phyloP scores from a whole-genome alignment of 805 yeast genomes.

The Metschnikowia koreensis region DNA sequence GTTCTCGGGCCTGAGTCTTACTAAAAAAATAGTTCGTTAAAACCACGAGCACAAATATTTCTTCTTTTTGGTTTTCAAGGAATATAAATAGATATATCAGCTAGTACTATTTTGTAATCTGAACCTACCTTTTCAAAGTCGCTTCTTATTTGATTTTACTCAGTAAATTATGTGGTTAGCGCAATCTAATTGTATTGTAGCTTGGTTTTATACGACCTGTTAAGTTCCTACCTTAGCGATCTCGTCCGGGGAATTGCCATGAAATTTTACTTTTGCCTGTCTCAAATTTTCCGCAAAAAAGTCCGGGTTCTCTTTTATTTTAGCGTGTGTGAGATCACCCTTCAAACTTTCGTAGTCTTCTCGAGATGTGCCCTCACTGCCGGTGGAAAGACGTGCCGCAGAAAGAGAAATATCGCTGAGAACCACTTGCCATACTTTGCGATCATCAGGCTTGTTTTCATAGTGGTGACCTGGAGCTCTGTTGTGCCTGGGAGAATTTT shows the following conservation, averaged over 20 bases:
- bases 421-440: conserved; percentile 29
- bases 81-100: no score
- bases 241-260: not conserved
- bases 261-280: conserved; percentile 16
- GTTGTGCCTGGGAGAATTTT: conserved; percentile 2
- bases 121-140: no score
- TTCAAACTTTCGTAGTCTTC: conserved; percentile 23
- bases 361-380: conserved; percentile 24
- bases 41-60: no score
- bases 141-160: no score
- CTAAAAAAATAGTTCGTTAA: no score
- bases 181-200: not conserved
- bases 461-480: conserved; percentile 1
- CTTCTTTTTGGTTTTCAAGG: no score
- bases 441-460: conserved; percentile 4
- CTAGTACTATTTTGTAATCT: no score
- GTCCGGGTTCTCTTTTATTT: conserved; percentile 15
- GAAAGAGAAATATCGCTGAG: conserved; percentile 34
- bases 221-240: not conserved
- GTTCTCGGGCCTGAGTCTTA: no score
- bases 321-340: conserved; percentile 30
- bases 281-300: conserved; percentile 23
- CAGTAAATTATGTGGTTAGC: not conserved
- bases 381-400: conserved; percentile 38
- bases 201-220: not conserved